Percentiles rank a stretch among this genome's conserved stretches.
phyloP scores from a whole-genome alignment of 2,329 filamentous ascomycete species.

The Fusarium nodosum region DNA sequence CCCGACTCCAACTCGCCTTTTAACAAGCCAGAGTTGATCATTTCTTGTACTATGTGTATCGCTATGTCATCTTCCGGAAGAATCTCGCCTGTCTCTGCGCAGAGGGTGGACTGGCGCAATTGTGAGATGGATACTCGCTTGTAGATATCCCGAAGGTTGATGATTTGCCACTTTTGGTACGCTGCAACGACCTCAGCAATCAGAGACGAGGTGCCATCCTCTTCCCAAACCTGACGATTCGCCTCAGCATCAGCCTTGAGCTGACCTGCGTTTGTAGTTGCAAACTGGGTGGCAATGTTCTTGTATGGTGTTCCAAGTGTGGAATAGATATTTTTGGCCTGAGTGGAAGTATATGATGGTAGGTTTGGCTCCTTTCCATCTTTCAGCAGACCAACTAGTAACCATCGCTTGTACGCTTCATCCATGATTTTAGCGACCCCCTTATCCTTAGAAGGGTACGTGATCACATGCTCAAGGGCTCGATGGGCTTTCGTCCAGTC shows the following conservation, averaged over 20 bases:
- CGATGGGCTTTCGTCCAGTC: constrained; percentile 73
- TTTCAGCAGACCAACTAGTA: constrained; percentile 80
- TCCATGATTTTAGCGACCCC: constrained; percentile 82
- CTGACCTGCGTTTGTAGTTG: constrained; percentile 64
- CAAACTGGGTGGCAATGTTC: constrained; percentile 77
- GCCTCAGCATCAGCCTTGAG: constrained; percentile 75
- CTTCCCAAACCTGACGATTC: constrained; percentile 70
- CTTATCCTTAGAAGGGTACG: constrained; percentile 73
- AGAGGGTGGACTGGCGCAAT: constrained; percentile 65
- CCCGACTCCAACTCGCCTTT: constrained; percentile 65
- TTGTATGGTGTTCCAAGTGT: constrained; percentile 77
- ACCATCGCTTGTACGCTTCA: constrained; percentile 93
- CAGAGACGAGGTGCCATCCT: constrained; percentile 80
- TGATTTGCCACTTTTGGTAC: constrained; percentile 81
- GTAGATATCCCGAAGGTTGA: constrained; percentile 80
- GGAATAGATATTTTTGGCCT: constrained; percentile 69
- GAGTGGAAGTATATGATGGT: constrained; percentile 68
- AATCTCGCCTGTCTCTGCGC: constrained; percentile 64
- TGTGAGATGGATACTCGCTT: constrained; percentile 68
- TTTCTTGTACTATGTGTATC: constrained; percentile 63
- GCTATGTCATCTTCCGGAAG: constrained; percentile 61
- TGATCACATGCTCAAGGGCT: constrained; percentile 74
- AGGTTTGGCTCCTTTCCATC: constrained; percentile 70
- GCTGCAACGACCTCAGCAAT: constrained; percentile 76
- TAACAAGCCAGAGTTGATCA: constrained; percentile 69